phyloP scores from a whole-genome alignment of 371 early-diverging fungal genomes.

The Scutellospora calospora region DNA sequence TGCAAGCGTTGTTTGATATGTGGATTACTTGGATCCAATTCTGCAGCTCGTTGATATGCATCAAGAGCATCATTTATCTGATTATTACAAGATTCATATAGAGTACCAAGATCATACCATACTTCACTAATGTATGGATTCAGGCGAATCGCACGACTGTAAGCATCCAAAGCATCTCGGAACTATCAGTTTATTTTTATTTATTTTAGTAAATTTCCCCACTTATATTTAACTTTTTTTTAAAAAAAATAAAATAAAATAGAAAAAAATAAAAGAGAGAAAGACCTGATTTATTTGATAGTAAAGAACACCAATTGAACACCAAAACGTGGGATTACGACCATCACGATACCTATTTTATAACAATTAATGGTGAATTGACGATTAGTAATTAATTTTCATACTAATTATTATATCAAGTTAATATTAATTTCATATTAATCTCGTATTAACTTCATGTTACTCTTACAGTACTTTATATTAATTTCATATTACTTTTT shows the following conservation, averaged over 20 bases:
- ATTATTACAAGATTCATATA: conserved; percentile 98
- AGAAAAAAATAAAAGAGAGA: too few relatives aligned
- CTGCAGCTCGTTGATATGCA: conserved; percentile 94
- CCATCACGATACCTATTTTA: conserved; percentile 79
- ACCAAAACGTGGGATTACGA: conserved; percentile 97
- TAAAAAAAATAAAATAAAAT: neutral
- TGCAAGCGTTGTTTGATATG: conserved; percentile 85
- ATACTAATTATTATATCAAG: too few relatives aligned
- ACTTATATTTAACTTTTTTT: neutral
- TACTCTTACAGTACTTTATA: neutral
- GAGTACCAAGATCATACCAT: conserved; percentile 95
- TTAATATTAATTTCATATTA: too few relatives aligned
- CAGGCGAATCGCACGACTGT: conserved; percentile 92
- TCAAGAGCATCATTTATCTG: conserved; percentile 97
- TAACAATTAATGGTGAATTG: neutral
- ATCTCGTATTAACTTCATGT: neutral
- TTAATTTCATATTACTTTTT: too few relatives aligned
- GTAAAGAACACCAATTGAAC: conserved; percentile 98
- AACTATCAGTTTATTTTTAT: conserved; percentile 55
- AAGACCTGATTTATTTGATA: conserved; percentile 95
- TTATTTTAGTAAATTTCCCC: neutral
- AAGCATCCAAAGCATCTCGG: conserved; percentile 97
- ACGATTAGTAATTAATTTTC: too few relatives aligned
- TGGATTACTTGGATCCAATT: conserved; percentile 86
- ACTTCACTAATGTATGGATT: conserved; percentile 97